Evolutionary conservation across 345 rosid species (phyloP).

Genomic region (Noccaea bulbosa): DNA sequence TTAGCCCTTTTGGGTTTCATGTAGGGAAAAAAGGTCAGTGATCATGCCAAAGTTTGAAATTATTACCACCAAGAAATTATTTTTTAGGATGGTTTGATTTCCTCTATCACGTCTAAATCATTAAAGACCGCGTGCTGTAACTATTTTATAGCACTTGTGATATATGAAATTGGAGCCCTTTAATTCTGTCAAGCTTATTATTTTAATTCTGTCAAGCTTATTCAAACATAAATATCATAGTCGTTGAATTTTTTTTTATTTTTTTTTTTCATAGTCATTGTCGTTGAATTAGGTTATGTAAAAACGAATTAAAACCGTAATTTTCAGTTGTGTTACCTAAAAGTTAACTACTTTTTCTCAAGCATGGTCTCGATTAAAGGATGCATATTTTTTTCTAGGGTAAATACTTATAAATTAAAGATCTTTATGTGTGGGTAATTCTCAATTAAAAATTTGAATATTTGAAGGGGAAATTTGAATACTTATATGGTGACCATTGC

Average conservation of each 20-base stretch:
- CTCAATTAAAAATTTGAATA: not conserved
- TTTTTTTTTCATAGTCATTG: too few relatives aligned
- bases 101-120: slow-evolving; percentile 42
- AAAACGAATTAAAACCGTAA: not conserved
- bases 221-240: not conserved
- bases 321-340: not conserved
- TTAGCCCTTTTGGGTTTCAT: slow-evolving; percentile 11
- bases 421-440: slow-evolving; percentile 16
- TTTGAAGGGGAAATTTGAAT: not conserved
- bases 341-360: not conserved
- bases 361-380: too few relatives aligned
- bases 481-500: slow-evolving; percentile 27
- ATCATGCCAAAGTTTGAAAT: slow-evolving; percentile 42
- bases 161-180: slow-evolving; percentile 16
- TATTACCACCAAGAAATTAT: slow-evolving; percentile 21
- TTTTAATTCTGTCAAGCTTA: not conserved
- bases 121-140: slow-evolving; percentile 33
- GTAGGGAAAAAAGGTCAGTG: slow-evolving; percentile 30
- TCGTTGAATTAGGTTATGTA: not conserved
- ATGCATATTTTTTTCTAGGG: too few relatives aligned
- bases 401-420: too few relatives aligned
- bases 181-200: not conserved
- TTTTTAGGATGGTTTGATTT: slow-evolving; percentile 19
- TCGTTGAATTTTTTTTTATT: too few relatives aligned
- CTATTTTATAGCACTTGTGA: slow-evolving; percentile 35